Evolutionary conservation across 1,284 basidiomycete genomes (phyloP).

Genomic region (Tylopilus orsonianus): DNA sequence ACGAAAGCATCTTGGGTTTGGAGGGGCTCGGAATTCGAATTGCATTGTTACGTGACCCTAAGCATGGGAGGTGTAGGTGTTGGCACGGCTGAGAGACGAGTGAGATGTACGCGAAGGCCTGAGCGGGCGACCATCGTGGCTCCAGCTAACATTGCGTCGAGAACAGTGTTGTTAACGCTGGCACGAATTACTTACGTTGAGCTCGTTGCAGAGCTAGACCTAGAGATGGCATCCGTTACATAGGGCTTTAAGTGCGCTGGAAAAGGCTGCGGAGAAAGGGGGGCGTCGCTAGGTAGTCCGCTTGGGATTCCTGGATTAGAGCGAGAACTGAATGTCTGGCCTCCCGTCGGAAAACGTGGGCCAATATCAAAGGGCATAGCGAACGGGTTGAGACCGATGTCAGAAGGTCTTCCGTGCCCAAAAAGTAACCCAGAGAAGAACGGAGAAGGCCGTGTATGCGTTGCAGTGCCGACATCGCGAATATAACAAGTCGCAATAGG

Average conservation of each 20-base stretch:
- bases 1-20: constrained; percentile 27
- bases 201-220: constrained; percentile 36
- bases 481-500: constrained; percentile 50
- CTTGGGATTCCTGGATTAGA: constrained; percentile 8
- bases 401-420: constrained; percentile 19
- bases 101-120: constrained; percentile 16
- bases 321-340: constrained; percentile 9
- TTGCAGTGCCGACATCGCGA: constrained; percentile 20
- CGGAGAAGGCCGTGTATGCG: constrained; percentile 18
- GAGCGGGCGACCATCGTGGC: constrained; percentile 26
- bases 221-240: constrained; percentile 29
- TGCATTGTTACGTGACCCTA: constrained; percentile 8
- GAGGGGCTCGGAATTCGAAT: constrained; percentile 7
- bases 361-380: constrained; percentile 32
- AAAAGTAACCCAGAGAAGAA: constrained; percentile 10
- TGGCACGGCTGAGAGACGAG: constrained; percentile 16
- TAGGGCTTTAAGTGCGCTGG: constrained; percentile 19
- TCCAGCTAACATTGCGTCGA: constrained; percentile 30
- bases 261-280: constrained; percentile 33
- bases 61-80: constrained; percentile 23
- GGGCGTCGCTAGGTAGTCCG: constrained; percentile 25
- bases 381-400: constrained; percentile 35
- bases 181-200: constrained; percentile 33
- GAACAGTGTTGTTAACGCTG: not conserved
- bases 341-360: constrained; percentile 10